Percentiles rank a stretch among this genome's conserved stretches.
phyloP scores from a whole-genome alignment of 225 moss, liverwort and hornwort species.

The Physcomitrium patens region DNA sequence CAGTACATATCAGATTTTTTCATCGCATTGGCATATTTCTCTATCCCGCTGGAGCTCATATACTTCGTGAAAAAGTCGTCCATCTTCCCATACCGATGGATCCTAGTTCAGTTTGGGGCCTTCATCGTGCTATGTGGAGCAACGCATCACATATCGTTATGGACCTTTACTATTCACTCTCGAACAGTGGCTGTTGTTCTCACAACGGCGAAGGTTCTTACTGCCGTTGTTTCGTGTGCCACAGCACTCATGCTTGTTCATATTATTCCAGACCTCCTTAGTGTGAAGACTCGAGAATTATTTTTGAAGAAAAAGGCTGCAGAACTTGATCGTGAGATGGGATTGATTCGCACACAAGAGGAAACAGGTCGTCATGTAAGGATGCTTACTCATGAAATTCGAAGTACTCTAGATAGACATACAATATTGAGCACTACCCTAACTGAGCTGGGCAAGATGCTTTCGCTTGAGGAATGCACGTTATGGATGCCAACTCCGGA shows the following conservation, averaged over 20 bases:
- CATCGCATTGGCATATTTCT: conserved; percentile 71
- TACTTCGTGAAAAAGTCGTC: conserved; percentile 74
- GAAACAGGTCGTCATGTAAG: conserved; percentile 61
- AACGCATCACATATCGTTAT: conserved; percentile 63
- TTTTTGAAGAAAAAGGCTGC: conserved; percentile 72
- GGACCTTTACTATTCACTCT: conserved; percentile 62
- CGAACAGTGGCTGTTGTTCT: conserved; percentile 69
- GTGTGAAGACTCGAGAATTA: conserved; percentile 65
- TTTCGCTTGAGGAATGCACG: conserved; percentile 62
- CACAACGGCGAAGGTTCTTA: conserved; percentile 60
- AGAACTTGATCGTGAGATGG: conserved; percentile 71
- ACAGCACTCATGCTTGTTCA: conserved; percentile 73
- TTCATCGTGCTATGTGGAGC: conserved; percentile 75
- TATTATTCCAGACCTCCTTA: conserved; percentile 71
- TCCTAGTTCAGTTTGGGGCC: conserved; percentile 71
- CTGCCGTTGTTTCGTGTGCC: conserved; percentile 70
- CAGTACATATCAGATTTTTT: conserved; percentile 76
- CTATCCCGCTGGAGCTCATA: conserved; percentile 67
- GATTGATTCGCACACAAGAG: conserved; percentile 63
- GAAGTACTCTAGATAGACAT: conserved; percentile 83
- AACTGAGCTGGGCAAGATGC: conserved; percentile 61
- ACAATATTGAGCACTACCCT: conserved; percentile 66
- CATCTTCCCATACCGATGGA: conserved; percentile 70
- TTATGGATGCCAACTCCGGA: conserved; percentile 66
- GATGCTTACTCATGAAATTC: conserved; percentile 68